Base-by-base conservation (phyloP, 768 basidiomycete genomes). In the Leccinum uliginosum region DNA sequence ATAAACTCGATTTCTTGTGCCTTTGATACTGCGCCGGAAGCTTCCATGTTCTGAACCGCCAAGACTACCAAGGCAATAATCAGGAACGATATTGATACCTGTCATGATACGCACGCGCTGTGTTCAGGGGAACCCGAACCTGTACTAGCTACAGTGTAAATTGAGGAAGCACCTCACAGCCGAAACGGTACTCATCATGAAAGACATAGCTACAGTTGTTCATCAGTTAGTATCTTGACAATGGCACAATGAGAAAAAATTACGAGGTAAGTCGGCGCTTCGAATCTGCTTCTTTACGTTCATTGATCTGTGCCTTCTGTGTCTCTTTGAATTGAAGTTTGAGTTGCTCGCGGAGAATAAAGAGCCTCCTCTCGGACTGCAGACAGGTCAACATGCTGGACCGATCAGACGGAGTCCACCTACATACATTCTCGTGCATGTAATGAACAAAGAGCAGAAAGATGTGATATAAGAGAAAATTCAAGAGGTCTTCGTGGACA, bases 31-130 rank as follows among this genome's bases (percentile, higher is more conserved):
- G 82, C 80, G 8, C 87, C 83, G 1, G 84, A 83, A 1, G 90
- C 91, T 59, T 89, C 86, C 81, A 96, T 86, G 66, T 98, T 96
- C 74, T 97, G 94, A 17, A 95, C 88, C 1, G 94, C 92, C 50
- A 96, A 76, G 14, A 94, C 75, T 77, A 51, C 11, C 51, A 57
- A 49, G 30, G 47, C 17, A 30, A 29, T 35, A 48, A 29, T 54
- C 24, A 66, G 58, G 14, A 17, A 21, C 38, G 8, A 6, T 27
- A 14, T 9, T n/a, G n/a, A 38, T 40, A 48, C 38, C 14, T 24
- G 38, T 24, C n/a, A n/a, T 32, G 27, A 49, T 43, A 67, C 68
- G 44, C 58, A 71, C 86, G 75, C 11, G 89, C 89, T 44, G 88
- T 90, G 65, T 91, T 90, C 52, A 91, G 73, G 26, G 89, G 89